Conservation (phyloP, 2,329 filamentous ascomycete genomes). For the Albophoma yamanashiensis region DNA sequence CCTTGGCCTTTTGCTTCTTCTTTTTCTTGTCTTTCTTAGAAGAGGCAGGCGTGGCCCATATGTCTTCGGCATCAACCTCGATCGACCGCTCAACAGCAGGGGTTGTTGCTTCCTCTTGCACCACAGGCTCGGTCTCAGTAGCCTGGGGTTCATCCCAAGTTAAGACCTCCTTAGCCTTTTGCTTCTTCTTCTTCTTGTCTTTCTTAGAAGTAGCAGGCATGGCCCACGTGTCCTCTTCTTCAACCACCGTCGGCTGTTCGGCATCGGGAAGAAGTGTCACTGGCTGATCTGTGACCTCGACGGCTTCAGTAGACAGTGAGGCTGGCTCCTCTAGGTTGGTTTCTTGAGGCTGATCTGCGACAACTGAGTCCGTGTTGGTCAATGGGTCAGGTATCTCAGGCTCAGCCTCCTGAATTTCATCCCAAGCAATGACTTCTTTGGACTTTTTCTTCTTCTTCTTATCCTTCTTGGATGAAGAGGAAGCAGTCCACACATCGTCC, state of each 20-base stretch:
- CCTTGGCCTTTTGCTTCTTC: neutral
- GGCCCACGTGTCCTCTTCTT: constrained; percentile 2
- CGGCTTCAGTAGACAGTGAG: neutral
- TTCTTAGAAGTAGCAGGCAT: constrained; percentile 1
- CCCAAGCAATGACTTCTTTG: neutral
- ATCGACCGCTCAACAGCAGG: neutral
- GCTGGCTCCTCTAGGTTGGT: neutral
- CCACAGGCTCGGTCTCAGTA: neutral
- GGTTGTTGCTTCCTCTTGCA: neutral
- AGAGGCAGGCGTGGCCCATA: constrained; percentile 1
- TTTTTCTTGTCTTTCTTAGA: constrained; percentile 5
- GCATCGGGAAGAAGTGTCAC: too few relatives aligned
- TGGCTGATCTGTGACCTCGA: neutral
- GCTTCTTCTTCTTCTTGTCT: constrained; percentile 3
- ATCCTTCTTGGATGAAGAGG: constrained; percentile 1
- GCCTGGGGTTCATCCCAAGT: neutral
- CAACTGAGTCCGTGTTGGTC: neutral
- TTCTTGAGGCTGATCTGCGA: neutral
- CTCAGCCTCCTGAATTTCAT: neutral
- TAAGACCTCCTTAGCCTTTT: neutral
- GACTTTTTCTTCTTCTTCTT: constrained; percentile 2
- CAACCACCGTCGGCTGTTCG: neutral
- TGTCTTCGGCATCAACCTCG: constrained; percentile 1
- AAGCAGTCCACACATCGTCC: constrained; percentile 1
- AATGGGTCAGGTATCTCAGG: neutral